phyloP scores from a whole-genome alignment of 106 monocot genomes.

The Apostasia shenzhenica region DNA sequence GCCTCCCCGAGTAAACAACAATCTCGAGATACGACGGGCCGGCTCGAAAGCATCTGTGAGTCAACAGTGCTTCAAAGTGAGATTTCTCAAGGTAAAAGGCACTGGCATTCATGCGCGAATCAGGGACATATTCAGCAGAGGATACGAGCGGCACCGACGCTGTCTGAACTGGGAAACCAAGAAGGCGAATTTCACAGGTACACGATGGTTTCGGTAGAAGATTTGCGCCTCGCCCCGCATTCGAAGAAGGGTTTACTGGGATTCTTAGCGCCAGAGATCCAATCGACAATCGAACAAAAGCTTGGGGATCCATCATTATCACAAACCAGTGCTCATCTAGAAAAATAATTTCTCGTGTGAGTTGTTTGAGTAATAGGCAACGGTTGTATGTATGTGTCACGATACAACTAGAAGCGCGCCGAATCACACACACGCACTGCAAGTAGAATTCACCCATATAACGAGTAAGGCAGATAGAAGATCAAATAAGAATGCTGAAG shows the following conservation, averaged over 20 bases:
- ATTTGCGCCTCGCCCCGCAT: not conserved
- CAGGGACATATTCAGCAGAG: conserved; percentile 33
- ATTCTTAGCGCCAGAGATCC: conserved; percentile 73
- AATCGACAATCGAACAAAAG: conserved; percentile 65
- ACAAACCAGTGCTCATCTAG: conserved; percentile 19
- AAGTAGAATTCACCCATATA: no score
- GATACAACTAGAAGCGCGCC: no score
- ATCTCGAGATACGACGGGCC: conserved; percentile 51
- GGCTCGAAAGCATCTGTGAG: conserved; percentile 44
- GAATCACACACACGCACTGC: no score
- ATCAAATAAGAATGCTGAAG: no score
- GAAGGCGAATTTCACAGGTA: conserved; percentile 58
- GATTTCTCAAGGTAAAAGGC: conserved; percentile 80
- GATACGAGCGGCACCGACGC: conserved; percentile 52
- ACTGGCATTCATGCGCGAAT: conserved; percentile 32
- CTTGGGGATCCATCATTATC: conserved; percentile 79
- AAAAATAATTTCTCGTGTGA: not conserved
- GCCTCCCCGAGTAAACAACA: conserved; percentile 33
- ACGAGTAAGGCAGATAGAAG: no score
- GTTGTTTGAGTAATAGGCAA: no score
- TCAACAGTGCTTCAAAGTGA: conserved; percentile 36
- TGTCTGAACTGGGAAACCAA: conserved; percentile 69
- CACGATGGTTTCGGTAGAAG: conserved; percentile 16
- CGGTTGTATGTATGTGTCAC: no score
- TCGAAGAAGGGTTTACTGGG: conserved; percentile 21